phyloP scores from a whole-genome alignment of 2,329 filamentous ascomycete species.

The Aspergillus ibericus region DNA sequence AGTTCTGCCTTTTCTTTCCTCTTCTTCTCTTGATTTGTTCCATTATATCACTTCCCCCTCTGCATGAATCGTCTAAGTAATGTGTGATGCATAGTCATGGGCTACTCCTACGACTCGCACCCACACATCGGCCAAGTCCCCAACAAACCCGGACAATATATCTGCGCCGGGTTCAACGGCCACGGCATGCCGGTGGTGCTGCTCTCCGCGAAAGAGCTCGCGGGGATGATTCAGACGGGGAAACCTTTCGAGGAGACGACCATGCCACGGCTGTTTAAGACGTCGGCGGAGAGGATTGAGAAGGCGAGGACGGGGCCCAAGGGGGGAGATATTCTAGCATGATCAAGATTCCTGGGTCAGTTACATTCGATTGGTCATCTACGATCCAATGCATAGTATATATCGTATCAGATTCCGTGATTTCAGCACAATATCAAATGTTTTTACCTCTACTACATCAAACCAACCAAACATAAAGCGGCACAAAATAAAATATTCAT shows the following conservation, averaged over 20 bases:
- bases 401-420: too few species aligned
- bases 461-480: too few species aligned
- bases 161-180: constrained; percentile 64
- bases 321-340: constrained; percentile 18
- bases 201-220: constrained; percentile 60
- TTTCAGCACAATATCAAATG: too few species aligned
- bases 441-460: too few species aligned
- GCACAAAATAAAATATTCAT: too few species aligned
- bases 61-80: background rate
- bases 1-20: constrained; percentile 23
- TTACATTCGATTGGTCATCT: too few species aligned
- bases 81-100: constrained; percentile 46
- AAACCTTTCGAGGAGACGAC: constrained; percentile 29
- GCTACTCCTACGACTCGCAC: constrained; percentile 52
- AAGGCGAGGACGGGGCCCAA: constrained; percentile 18
- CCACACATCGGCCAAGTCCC: constrained; percentile 57
- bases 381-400: too few species aligned
- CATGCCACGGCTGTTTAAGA: constrained; percentile 37
- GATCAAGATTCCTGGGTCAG: background rate
- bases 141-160: constrained; percentile 52
- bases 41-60: too few species aligned
- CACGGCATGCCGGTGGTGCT: constrained; percentile 68
- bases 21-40: too few species aligned
- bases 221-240: constrained; percentile 52
- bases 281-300: constrained; percentile 23